A percentile compares a stretch with the other conserved stretches of the same genome.
Conservation (phyloP, 441 rosid species). For the Euphorbia corollata region DNA sequence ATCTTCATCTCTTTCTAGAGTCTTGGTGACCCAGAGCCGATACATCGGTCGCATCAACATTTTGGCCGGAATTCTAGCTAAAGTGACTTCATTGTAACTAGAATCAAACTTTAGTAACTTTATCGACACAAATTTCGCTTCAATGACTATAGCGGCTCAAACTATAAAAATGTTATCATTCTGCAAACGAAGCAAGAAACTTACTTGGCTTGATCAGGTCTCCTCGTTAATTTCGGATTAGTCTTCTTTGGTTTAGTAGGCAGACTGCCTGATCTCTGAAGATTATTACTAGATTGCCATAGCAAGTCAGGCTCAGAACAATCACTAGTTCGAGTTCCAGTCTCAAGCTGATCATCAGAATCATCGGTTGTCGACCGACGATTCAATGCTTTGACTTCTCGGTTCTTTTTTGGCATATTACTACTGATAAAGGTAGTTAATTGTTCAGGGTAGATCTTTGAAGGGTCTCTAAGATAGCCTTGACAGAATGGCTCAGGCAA, state of each 20-base stretch:
- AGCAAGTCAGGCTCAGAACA: constrained; percentile 81
- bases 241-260: constrained; percentile 52
- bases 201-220: constrained; percentile 49
- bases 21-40: too few species aligned
- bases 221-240: constrained; percentile 35
- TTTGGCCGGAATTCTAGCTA: too few species aligned
- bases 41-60: too few species aligned
- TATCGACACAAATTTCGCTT: too few species aligned
- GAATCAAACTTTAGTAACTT: too few species aligned
- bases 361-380: constrained; percentile 38
- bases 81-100: too few species aligned
- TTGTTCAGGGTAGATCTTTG: constrained; percentile 40
- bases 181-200: too few species aligned
- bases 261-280: constrained; percentile 39
- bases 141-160: too few species aligned
- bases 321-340: constrained; percentile 78
- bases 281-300: constrained; percentile 50
- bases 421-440: constrained; percentile 5
- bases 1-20: too few species aligned
- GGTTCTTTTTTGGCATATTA: constrained; percentile 31
- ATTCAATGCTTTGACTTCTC: constrained; percentile 40
- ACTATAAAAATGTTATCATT: too few species aligned
- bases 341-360: constrained; percentile 63
- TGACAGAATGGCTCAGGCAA: constrained; percentile 36
- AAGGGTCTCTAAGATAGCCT: constrained; percentile 36